These are phyloP conservation scores for Solanum pimpinellifolium DNA, from an alignment of 257 asterid genomes.

Conservation along the genomic window DNA sequence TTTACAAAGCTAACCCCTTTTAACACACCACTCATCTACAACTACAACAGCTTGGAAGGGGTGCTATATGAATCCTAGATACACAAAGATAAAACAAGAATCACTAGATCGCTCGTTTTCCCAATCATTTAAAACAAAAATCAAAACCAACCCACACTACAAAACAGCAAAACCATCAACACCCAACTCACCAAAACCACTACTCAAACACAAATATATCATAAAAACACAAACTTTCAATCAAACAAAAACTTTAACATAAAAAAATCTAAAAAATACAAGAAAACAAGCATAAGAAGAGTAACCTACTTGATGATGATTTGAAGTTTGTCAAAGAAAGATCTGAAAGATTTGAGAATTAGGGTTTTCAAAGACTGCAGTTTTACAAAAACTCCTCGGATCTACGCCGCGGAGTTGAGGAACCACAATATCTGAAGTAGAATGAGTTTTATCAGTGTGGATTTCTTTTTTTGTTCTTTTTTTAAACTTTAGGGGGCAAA, in stretches of 20 bases:
- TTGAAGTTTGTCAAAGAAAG: not conserved
- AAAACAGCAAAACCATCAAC: not conserved
- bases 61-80: not conserved
- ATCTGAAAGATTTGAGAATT: not conserved
- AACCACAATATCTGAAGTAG: not conserved
- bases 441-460: not conserved
- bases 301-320: slow-evolving; percentile 1
- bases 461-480: not conserved
- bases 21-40: not conserved
- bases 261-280: not conserved
- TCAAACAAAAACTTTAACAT: not conserved
- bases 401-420: slow-evolving; percentile 14
- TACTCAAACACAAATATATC: not conserved
- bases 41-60: not conserved
- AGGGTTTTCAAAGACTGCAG: not conserved
- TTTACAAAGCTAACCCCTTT: not conserved
- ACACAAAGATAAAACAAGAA: not conserved
- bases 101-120: not conserved
- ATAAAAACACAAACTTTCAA: not conserved
- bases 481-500: not conserved
- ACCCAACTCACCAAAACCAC: not conserved
- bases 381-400: slow-evolving; percentile 11
- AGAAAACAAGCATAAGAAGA: not conserved
- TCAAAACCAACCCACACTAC: not conserved
- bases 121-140: not conserved